A percentile compares a stretch with the other conserved stretches of the same genome.
phyloP scores from a whole-genome alignment of 2,329 filamentous ascomycete genomes.

The Arthrinium puccinioides region DNA sequence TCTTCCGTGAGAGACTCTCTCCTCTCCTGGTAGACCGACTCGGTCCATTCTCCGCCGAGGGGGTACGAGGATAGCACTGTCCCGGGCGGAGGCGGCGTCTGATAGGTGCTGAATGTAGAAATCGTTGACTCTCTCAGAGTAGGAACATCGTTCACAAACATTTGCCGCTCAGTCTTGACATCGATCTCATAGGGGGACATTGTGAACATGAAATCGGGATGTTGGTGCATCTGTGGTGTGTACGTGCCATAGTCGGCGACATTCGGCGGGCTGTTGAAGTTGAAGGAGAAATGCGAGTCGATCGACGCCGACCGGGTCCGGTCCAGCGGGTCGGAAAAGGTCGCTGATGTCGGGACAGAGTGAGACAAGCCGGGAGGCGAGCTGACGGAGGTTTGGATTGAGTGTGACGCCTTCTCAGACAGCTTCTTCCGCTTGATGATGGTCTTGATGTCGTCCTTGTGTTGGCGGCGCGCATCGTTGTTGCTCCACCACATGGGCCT shows the following conservation, averaged over 20 bases:
- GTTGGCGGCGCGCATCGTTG: conserved; percentile 72
- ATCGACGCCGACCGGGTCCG: conserved; percentile 70
- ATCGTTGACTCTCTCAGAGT: conserved; percentile 79
- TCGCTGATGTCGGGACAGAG: conserved; percentile 74
- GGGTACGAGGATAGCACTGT: conserved; percentile 57
- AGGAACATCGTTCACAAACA: conserved; percentile 86
- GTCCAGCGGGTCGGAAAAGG: conserved; percentile 67
- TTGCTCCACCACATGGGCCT: conserved; percentile 96
- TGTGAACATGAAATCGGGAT: conserved; percentile 49
- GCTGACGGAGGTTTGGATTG: conserved; percentile 46
- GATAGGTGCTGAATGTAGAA: conserved; percentile 89
- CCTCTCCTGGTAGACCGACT: conserved; percentile 61
- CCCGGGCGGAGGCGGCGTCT: conserved; percentile 66
- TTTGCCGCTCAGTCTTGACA: conserved; percentile 90
- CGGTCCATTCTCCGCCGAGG: conserved; percentile 60
- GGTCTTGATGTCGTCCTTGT: conserved; percentile 95
- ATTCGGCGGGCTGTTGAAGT: conserved; percentile 58
- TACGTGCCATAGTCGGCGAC: conserved; percentile 52
- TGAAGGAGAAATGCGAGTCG: conserved; percentile 74
- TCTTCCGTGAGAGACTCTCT: conserved; percentile 63
- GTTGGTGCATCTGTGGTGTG: conserved; percentile 51
- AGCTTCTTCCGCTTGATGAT: conserved; percentile 97
- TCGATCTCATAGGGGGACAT: conserved; percentile 84
- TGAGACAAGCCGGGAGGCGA: conserved; percentile 75
- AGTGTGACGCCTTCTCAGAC: conserved; percentile 67